Evolutionary conservation across 163 green algal species (phyloP).

Genomic region (Scenedesmus sp.): DNA sequence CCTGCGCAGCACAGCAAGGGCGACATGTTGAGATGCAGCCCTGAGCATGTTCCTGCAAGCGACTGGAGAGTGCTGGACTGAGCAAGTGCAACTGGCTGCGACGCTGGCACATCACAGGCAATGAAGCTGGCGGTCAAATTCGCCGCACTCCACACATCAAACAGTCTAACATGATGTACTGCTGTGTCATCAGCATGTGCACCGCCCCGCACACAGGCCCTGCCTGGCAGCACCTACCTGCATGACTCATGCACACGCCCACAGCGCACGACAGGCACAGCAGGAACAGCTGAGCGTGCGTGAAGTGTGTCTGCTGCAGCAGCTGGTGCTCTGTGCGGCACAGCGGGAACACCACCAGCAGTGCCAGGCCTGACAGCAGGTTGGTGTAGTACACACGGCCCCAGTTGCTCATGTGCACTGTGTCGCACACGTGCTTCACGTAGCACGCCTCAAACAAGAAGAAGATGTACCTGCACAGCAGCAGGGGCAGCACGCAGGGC

Average conservation of each 20-base stretch:
- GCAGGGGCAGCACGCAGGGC: background rate
- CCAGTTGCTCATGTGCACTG: constrained; percentile 80
- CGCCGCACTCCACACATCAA: background rate
- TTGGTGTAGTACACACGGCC: constrained; percentile 77
- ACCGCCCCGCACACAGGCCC: background rate
- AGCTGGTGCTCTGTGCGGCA: background rate
- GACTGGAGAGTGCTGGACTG: too few relatives aligned
- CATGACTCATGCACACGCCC: constrained; percentile 61
- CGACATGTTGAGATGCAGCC: background rate
- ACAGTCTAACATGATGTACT: too few relatives aligned
- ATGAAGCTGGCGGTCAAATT: too few relatives aligned
- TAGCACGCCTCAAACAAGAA: constrained; percentile 75
- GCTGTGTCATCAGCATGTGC: background rate
- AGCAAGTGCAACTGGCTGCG: too few relatives aligned
- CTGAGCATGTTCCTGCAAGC: too few relatives aligned
- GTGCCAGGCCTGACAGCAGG: constrained; percentile 45
- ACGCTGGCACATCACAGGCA: background rate
- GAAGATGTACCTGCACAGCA: constrained; percentile 53
- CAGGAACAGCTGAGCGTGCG: background rate
- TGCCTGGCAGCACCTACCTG: background rate
- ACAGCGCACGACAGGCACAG: constrained; percentile 56
- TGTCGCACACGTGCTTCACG: constrained; percentile 69
- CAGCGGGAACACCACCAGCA: constrained; percentile 28
- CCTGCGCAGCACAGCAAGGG: constrained; percentile 19
- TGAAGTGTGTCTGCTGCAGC: constrained; percentile 34